Percentiles rank a stretch among this genome's conserved stretches.
Conservation (phyloP, 2,329 filamentous ascomycete species). For the Hymenotorrendiella dingleyae region DNA sequence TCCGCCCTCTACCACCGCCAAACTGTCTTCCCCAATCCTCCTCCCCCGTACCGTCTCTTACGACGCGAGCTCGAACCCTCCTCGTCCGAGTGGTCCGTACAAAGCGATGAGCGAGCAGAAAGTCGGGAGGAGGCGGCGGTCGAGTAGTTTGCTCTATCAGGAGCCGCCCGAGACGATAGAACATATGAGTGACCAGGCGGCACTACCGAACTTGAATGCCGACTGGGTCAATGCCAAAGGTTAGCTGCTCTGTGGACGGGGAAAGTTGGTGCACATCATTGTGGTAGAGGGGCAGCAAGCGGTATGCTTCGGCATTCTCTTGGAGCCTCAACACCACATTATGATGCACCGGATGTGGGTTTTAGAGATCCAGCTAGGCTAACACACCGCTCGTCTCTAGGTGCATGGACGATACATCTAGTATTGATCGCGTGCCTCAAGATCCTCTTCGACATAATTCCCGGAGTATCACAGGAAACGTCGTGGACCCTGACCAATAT, state of each 20-base stretch:
- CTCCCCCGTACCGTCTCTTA: slow-evolving; percentile 88
- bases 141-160: slow-evolving; percentile 95
- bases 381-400: slow-evolving; percentile 40
- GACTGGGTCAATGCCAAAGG: slow-evolving; percentile 99
- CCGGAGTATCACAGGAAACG: slow-evolving; percentile 92
- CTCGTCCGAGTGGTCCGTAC: slow-evolving; percentile 48
- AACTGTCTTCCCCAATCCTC: slow-evolving; percentile 87
- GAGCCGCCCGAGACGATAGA: slow-evolving; percentile 95
- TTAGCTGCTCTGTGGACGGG: slow-evolving; percentile 39
- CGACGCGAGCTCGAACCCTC: slow-evolving; percentile 71
- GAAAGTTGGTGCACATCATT: neutral
- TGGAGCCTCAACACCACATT: neutral
- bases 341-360: neutral
- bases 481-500: slow-evolving; percentile 99
- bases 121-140: slow-evolving; percentile 77
- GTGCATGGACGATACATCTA: slow-evolving; percentile 96
- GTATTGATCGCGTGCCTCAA: slow-evolving; percentile 88
- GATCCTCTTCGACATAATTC: slow-evolving; percentile 94
- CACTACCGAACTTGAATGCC: slow-evolving; percentile 90
- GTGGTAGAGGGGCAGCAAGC: neutral
- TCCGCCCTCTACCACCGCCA: slow-evolving; percentile 66
- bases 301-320: slow-evolving; percentile 1
- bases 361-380: slow-evolving; percentile 5
- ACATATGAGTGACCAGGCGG: slow-evolving; percentile 94
- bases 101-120: slow-evolving; percentile 56